Evolutionary conservation across 2,329 filamentous ascomycete species (phyloP).

Genomic region (Fusarium sp.): DNA sequence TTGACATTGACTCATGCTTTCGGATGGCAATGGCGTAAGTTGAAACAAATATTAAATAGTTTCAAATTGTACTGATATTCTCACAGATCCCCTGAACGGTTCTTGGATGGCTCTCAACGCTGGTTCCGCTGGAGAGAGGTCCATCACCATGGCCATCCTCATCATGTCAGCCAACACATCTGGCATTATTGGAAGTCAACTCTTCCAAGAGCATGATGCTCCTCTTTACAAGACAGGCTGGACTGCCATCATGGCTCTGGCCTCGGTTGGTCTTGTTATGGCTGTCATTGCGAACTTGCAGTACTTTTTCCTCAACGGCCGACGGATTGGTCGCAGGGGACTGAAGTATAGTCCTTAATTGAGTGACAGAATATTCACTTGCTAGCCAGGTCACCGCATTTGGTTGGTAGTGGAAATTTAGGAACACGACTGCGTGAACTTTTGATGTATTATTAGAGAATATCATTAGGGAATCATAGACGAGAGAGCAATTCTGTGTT

Average conservation of each 20-base stretch:
- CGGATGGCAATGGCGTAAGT: conserved; percentile 35
- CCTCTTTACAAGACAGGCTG: conserved; percentile 44
- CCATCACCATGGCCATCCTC: conserved; percentile 46
- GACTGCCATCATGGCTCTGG: conserved; percentile 40
- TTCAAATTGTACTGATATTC: neutral
- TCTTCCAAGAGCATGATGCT: conserved; percentile 45
- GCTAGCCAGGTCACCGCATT: neutral
- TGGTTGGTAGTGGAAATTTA: neutral
- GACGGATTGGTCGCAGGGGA: conserved; percentile 16
- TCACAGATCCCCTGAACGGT: conserved; percentile 39
- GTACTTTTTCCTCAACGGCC: conserved; percentile 53
- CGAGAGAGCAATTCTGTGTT: conserved; percentile 11
- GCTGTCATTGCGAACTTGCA: conserved; percentile 37
- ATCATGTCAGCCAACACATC: conserved; percentile 47
- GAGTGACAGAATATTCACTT: neutral
- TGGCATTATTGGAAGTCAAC: conserved; percentile 44
- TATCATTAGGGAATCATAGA: conserved; percentile 17
- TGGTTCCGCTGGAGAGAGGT: conserved; percentile 42
- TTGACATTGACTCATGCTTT: conserved; percentile 26
- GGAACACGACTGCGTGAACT: neutral
- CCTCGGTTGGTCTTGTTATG: conserved; percentile 34
- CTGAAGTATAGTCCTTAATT: conserved; percentile 27
- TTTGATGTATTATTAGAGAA: conserved; percentile 20
- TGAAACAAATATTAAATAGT: fast-evolving
- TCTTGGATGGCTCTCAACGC: conserved; percentile 46